A percentile compares a stretch with the other conserved stretches of the same genome.
phyloP scores from a whole-genome alignment of 2,329 filamentous ascomycete species.

The Mollisiaceae sp. region DNA sequence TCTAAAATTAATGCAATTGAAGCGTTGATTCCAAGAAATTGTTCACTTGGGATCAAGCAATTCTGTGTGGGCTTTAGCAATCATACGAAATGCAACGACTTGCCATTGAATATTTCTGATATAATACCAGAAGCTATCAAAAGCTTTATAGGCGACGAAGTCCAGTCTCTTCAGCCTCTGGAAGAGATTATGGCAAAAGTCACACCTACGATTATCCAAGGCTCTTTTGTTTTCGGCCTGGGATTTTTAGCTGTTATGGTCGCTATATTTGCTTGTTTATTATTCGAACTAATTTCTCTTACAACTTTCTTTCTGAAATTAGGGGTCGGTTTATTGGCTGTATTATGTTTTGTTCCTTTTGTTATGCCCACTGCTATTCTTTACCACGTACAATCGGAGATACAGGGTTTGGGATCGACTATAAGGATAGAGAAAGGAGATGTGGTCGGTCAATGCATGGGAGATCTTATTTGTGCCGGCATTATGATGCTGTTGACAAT shows the following conservation, averaged over 20 bases:
- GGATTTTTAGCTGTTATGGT: constrained; percentile 14
- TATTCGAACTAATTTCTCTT: constrained; percentile 17
- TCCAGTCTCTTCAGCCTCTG: constrained; percentile 20
- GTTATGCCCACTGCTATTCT: constrained; percentile 17
- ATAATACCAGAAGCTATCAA: constrained; percentile 23
- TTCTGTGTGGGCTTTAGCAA: constrained; percentile 16
- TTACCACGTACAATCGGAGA: constrained; percentile 21
- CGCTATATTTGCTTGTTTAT: constrained; percentile 14
- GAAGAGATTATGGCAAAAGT: constrained; percentile 22
- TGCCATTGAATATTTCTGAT: constrained; percentile 22
- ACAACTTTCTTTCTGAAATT: constrained; percentile 11
- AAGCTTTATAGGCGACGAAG: constrained; percentile 14
- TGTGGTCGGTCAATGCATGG: constrained; percentile 12
- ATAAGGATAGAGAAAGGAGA: constrained; percentile 25
- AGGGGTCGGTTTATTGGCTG: constrained; percentile 16
- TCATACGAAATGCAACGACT: constrained; percentile 17
- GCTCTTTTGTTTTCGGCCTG: constrained; percentile 16
- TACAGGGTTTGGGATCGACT: constrained; percentile 18
- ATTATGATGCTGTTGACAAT: constrained; percentile 24
- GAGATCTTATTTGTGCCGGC: constrained; percentile 20
- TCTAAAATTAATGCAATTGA: constrained; percentile 14
- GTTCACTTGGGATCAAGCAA: constrained; percentile 9
- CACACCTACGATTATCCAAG: constrained; percentile 16
- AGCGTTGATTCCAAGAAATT: constrained; percentile 24
- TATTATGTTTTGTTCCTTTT: constrained; percentile 20